phyloP scores from a whole-genome alignment of 768 basidiomycete genomes.

The Neoboletus subvelutipes region DNA sequence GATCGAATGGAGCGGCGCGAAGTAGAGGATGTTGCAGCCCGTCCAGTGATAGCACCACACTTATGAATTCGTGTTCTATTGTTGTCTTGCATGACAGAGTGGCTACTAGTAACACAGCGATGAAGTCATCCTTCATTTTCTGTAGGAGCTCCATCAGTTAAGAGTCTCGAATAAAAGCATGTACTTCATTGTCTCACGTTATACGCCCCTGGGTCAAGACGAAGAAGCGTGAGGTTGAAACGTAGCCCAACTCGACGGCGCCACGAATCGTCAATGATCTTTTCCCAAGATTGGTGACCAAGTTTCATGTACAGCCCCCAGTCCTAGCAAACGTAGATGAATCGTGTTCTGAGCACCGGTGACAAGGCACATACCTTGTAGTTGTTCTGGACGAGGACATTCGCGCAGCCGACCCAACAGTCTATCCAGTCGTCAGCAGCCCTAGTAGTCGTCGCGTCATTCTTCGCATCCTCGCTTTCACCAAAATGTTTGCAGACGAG shows the following conservation, averaged over 20 bases:
- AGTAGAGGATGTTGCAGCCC: constrained; percentile 54
- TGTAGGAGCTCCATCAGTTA: constrained; percentile 24
- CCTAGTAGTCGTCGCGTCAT: constrained; percentile 19
- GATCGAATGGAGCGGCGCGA: constrained; percentile 31
- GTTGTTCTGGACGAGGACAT: constrained; percentile 55
- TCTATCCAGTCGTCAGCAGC: constrained; percentile 60
- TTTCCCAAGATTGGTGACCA: constrained; percentile 53
- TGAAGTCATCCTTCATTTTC: constrained; percentile 48
- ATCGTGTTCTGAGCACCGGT: not conserved
- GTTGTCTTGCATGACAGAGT: constrained; percentile 47
- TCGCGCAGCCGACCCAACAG: constrained; percentile 73
- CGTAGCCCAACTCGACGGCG: constrained; percentile 61
- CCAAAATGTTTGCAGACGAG: constrained; percentile 51
- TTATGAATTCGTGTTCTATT: constrained; percentile 58
- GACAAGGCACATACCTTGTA: constrained; percentile 35
- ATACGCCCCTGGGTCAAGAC: constrained; percentile 62
- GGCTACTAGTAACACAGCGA: constrained; percentile 53
- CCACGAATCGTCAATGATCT: constrained; percentile 50
- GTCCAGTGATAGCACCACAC: constrained; percentile 58
- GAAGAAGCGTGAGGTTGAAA: constrained; percentile 56
- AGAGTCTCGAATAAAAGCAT: not conserved
- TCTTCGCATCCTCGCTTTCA: constrained; percentile 26
- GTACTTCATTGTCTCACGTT: constrained; percentile 37
- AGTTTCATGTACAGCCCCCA: constrained; percentile 60
- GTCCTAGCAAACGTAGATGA: constrained; percentile 37